A percentile compares a stretch with the other conserved stretches of the same genome.
These are phyloP conservation scores for Trametes sp. DNA, from an alignment of 1,284 basidiomycete species.

Conservation along the genomic window DNA sequence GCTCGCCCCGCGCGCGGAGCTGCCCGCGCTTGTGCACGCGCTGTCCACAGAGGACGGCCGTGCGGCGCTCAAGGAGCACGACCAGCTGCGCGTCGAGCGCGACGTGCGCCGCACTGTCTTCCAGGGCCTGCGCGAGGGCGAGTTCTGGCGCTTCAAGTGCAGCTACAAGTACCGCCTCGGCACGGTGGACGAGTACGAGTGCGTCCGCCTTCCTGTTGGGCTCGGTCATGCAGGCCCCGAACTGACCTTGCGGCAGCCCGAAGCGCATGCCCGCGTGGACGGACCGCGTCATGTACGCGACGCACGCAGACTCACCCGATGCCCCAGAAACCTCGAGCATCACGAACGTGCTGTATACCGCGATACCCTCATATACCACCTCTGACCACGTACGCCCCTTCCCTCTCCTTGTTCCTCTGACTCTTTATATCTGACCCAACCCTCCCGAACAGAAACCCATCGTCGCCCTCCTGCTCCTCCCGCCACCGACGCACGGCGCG, in stretches of 20 bases:
- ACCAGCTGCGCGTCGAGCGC: constrained; percentile 77
- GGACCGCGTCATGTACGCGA: constrained; percentile 90
- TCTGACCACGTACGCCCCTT: constrained; percentile 70
- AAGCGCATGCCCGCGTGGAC: constrained; percentile 94
- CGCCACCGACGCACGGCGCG: constrained; percentile 44
- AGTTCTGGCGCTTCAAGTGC: constrained; percentile 86
- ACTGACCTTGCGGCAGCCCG: constrained; percentile 51
- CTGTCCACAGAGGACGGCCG: constrained; percentile 64
- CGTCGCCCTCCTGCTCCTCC: constrained; percentile 48
- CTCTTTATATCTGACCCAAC: not conserved
- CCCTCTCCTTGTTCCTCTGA: not conserved
- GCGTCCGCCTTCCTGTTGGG: constrained; percentile 32
- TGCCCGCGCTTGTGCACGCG: constrained; percentile 47
- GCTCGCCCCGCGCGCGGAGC: constrained; percentile 43
- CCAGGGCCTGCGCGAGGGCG: constrained; percentile 80
- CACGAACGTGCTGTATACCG: constrained; percentile 74
- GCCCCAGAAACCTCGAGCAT: constrained; percentile 61
- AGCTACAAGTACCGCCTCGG: constrained; percentile 90
- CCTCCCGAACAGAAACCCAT: constrained; percentile 7
- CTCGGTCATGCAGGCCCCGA: not conserved
- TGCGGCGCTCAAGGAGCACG: constrained; percentile 73
- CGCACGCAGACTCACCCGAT: constrained; percentile 72
- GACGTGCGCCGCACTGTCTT: constrained; percentile 67
- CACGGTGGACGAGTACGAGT: constrained; percentile 84
- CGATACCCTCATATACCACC: constrained; percentile 77